Base-by-base conservation (phyloP, 352 stramenopile genomes). In the Chrysophaeum taylorii region DNA sequence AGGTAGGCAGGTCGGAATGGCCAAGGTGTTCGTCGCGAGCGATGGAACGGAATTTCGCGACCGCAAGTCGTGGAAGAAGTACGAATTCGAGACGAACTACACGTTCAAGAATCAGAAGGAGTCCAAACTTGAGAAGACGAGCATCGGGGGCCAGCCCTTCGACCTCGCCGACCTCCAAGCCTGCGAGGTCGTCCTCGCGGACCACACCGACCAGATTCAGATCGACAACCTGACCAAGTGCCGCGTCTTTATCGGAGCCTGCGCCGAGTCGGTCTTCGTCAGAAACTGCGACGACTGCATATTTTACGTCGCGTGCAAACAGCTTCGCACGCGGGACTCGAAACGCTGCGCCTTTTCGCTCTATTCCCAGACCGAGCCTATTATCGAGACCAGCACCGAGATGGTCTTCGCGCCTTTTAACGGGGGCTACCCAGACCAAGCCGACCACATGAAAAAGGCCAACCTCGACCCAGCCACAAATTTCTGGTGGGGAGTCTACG, bases 1-100 rank as follows among this genome's bases (percentile, higher is more conserved):
- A n/a, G n/a, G n/a, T n/a, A n/a, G n/a, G n/a, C n/a, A n/a, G n/a
- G n/a, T n/a, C n/a, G n/a, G n/a, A n/a, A 70, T 25, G 41, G 38
- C 62, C 42, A 69, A 45, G 25, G 79, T 82, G 69, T 94, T 92
- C 71, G 86, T 81, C 33, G 87, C 87, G n/a, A 89, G 78, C n/a
- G 87, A 94, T 73, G 87, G 88, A 25, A 92, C 79, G 45, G 82
- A 82, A 74, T 94, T 94, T 37, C 81, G 87, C 42, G 85, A 93
- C 74, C 84, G 87, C 61, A 75, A 81, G 52, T 80, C 80, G 27
- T 94, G 87, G 82, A 82, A 85, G 41, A 83, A 88, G 67, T 92
- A 95, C 71, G 87, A 94, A 76, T 93, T 94, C 74, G 86, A 93
- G 69, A 91, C 85, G 57, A 91, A 91, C 64, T 96, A 92, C 78